Percentiles rank a stretch among this genome's conserved stretches.
Conservation (phyloP, 2,329 filamentous ascomycete genomes). For the Fusarium subtropicale region DNA sequence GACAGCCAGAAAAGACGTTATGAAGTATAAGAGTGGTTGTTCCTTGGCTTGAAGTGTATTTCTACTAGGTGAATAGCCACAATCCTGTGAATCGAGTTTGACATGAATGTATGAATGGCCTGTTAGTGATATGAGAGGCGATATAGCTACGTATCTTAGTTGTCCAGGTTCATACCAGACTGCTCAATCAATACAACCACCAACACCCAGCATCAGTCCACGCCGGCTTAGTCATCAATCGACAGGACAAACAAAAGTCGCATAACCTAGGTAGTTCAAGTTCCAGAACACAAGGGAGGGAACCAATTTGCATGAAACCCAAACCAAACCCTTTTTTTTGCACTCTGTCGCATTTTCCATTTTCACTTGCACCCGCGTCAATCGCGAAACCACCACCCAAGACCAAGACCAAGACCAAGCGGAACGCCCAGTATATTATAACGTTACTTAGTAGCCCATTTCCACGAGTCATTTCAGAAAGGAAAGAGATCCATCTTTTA, state of each 20-base stretch:
- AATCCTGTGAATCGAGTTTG: neutral
- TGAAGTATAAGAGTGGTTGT: constrained; percentile 4
- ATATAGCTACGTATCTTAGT: no score
- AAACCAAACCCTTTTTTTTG: constrained; percentile 16
- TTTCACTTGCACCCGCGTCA: neutral
- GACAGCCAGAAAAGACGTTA: constrained; percentile 44
- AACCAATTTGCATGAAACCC: constrained; percentile 19
- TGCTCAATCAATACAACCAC: constrained; percentile 7
- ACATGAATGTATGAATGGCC: neutral
- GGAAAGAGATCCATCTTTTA: constrained; percentile 8
- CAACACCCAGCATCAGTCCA: constrained; percentile 4
- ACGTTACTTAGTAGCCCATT: neutral
- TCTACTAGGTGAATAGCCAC: no score
- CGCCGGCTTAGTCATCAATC: constrained; percentile 37
- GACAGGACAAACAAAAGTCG: constrained; percentile 12
- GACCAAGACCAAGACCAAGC: no score
- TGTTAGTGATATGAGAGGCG: no score
- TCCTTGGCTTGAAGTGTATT: neutral
- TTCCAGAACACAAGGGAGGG: constrained; percentile 21
- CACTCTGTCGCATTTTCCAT: neutral
- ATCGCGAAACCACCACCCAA: neutral
- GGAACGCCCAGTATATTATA: neutral
- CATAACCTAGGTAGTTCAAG: constrained; percentile 27
- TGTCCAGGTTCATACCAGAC: neutral
- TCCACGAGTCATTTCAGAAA: neutral